phyloP scores from a whole-genome alignment of 306 rosid genomes.

The Quercus aquifolioides region DNA sequence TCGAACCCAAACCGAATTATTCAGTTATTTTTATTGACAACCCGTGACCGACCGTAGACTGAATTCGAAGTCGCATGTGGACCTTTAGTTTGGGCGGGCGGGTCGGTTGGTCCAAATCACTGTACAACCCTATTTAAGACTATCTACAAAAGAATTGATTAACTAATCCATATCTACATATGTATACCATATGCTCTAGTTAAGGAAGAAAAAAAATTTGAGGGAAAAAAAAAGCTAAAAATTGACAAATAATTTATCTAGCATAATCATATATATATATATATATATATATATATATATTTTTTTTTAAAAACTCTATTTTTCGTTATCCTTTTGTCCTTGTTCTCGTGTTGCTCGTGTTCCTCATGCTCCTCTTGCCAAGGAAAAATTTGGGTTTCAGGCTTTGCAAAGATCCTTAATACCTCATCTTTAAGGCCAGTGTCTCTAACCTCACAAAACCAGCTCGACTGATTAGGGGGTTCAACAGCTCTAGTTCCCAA shows the following conservation, averaged over 20 bases:
- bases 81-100: too few relatives aligned
- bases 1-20: too few relatives aligned
- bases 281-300: too few relatives aligned
- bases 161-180: background rate
- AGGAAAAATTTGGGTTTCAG: constrained; percentile 37
- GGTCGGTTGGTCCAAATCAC: too few relatives aligned
- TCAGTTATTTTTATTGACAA: too few relatives aligned
- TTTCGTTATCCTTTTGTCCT: background rate
- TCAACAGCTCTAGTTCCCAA: constrained; percentile 64
- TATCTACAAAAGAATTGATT: constrained; percentile 5
- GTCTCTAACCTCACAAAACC: constrained; percentile 70
- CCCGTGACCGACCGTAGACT: too few relatives aligned
- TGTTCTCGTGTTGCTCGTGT: background rate
- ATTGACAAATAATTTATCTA: background rate
- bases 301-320: too few relatives aligned
- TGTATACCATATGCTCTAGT: background rate
- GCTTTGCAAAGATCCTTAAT: constrained; percentile 23
- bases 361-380: constrained; percentile 39
- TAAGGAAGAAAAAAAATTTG: background rate
- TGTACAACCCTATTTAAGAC: background rate
- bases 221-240: background rate
- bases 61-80: too few relatives aligned
- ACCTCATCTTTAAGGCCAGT: constrained; percentile 43
- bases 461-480: constrained; percentile 56
- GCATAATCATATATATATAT: background rate